Percentiles rank a stretch among this genome's conserved stretches.
These are phyloP conservation scores for Penicillium verhagenii DNA, from an alignment of 495 filamentous ascomycete genomes.

Conservation along the genomic window DNA sequence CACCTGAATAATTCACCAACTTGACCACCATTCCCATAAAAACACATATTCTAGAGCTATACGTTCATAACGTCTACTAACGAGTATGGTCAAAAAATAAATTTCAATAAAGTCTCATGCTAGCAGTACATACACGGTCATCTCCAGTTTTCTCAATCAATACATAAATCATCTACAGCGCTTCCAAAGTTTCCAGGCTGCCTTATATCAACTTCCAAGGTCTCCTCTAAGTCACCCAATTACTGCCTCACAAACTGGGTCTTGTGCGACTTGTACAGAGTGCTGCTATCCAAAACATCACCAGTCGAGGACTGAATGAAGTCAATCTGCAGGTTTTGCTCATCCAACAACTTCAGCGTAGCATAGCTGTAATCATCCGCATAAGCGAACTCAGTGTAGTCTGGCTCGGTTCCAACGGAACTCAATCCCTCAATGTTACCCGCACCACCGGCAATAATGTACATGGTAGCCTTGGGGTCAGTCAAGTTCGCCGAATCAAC, in stretches of 20 bases:
- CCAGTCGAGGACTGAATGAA: slow-evolving; percentile 51
- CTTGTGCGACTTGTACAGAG: slow-evolving; percentile 51
- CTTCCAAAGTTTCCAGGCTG: too few species aligned
- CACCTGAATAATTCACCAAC: too few species aligned
- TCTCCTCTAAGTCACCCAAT: not conserved
- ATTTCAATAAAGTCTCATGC: too few species aligned
- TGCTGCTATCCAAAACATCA: slow-evolving; percentile 49
- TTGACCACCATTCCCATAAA: too few species aligned
- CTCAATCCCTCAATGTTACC: slow-evolving; percentile 48
- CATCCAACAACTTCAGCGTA: slow-evolving; percentile 33
- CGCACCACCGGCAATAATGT: slow-evolving; percentile 50
- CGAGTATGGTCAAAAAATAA: too few species aligned
- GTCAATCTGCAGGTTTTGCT: slow-evolving; percentile 35
- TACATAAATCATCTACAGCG: too few species aligned
- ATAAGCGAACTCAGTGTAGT: slow-evolving; percentile 54
- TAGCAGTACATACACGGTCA: too few species aligned
- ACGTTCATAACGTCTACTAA: too few species aligned
- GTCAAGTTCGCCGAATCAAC: slow-evolving; percentile 48
- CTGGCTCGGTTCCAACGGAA: slow-evolving; percentile 36
- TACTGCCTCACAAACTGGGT: slow-evolving; percentile 4
- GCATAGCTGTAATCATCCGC: slow-evolving; percentile 56
- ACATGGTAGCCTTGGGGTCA: slow-evolving; percentile 56
- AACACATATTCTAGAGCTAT: too few species aligned
- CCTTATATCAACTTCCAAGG: not conserved
- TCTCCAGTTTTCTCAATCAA: not conserved